Evolutionary conservation across 106 monocot species (phyloP).

Genomic region (Platanthera guangdongensis): DNA sequence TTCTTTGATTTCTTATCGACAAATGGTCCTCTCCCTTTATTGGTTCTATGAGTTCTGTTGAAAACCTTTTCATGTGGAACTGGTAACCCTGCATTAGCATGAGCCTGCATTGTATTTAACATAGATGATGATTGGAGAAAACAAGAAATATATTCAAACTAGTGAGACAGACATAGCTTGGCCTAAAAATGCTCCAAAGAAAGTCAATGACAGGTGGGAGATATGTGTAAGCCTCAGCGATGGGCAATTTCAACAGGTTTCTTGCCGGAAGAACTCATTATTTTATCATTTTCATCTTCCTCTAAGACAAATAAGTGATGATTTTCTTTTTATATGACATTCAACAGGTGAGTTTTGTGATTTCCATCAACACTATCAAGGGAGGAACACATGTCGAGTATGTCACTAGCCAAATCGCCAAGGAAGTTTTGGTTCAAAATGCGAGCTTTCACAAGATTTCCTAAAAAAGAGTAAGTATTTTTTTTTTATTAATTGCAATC

Average conservation of each 20-base stretch:
- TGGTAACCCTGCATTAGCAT: too few relatives aligned
- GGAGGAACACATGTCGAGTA: slow-evolving; percentile 97
- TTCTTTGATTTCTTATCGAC: too few relatives aligned
- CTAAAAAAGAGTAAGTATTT: slow-evolving; percentile 67
- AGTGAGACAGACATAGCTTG: too few relatives aligned
- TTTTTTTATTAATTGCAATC: neutral
- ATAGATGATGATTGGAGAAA: too few relatives aligned
- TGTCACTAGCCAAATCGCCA: slow-evolving; percentile 87
- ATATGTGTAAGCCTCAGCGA: slow-evolving; percentile 80
- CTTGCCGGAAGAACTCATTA: neutral
- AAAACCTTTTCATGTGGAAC: too few relatives aligned
- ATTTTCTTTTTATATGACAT: neutral
- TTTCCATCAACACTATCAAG: slow-evolving; percentile 78
- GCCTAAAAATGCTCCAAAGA: slow-evolving; percentile 10
- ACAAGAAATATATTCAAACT: too few relatives aligned
- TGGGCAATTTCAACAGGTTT: slow-evolving; percentile 97
- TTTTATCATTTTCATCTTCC: neutral
- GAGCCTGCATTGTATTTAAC: too few relatives aligned
- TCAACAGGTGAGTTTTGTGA: slow-evolving; percentile 89
- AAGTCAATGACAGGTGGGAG: slow-evolving; percentile 91
- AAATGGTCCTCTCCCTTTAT: too few relatives aligned
- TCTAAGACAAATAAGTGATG: neutral
- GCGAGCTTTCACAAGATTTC: slow-evolving; percentile 77
- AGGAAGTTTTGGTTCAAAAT: slow-evolving; percentile 90
- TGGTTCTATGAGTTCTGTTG: too few relatives aligned